Evolutionary conservation across 805 yeast genomes (phyloP), one percentile per base, ranked within the genome.

Genomic region (Suhomyces sp.): DNA sequence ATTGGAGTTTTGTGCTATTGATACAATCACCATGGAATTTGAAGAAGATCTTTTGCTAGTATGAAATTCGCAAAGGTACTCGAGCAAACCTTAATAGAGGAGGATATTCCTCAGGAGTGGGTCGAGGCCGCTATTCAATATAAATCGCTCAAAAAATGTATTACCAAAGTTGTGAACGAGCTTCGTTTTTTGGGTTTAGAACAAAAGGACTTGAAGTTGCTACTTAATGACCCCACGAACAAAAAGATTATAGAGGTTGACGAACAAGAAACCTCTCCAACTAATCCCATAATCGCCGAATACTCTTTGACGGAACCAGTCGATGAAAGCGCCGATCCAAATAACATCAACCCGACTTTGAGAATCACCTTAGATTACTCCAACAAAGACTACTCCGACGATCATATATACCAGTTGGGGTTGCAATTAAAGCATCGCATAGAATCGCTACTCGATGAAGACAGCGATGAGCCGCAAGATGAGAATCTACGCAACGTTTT

Each of bases 31-130:
- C 8, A 37, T 37, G 41, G 13, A 15, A 37, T 37, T 37, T 37
- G 22, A 37, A 12, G 2, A 37, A 37, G 41, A 17, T 5, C 20
- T 9, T 17, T 19, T 37, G 41, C 44, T 17, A 22, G 29, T 33
- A 87, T 87, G 93, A 87, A 87, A 76, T 87, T 87, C 63, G 92
- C 89, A 4, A 87, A 87, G 63, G 78, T 80, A 5, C 79, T 85
- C 51, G 86, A 87, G 61, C 82, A 84, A 58, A 79, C 83, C 2
- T 73, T 87, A 21, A 73, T 72, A 35, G 85, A 80, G 50, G 86
- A 83, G 46, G 76, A 78, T 2, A 73, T 86, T 13, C 93, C 93
- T 5, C 74, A 71, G 24, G 85, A 82, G 20, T 87, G 94, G 94
- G 69, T 80, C 0, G 78, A 74, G 25, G 78, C 81, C 6, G 88